Evolutionary conservation across 2,329 filamentous ascomycete species (phyloP).

Genomic region (Cladosporium sp.): DNA sequence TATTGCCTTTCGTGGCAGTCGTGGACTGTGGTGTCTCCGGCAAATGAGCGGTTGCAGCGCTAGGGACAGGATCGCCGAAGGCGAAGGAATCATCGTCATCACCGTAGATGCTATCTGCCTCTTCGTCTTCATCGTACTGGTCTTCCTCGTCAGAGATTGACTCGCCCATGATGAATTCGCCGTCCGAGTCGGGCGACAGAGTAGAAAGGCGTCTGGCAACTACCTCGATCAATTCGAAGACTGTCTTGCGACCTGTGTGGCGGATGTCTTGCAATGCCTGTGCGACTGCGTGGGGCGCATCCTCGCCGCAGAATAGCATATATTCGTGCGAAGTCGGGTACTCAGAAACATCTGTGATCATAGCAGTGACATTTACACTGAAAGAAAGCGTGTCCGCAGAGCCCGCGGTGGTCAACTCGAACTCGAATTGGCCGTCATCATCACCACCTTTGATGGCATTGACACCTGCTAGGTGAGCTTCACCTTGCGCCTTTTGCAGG

Average conservation of each 20-base stretch:
- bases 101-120: constrained; percentile 28
- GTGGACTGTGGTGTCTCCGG: constrained; percentile 7
- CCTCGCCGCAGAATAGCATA: constrained; percentile 52
- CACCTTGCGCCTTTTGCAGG: constrained; percentile 38
- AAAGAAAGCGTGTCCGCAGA: constrained; percentile 9
- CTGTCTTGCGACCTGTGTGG: constrained; percentile 41
- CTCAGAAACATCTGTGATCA: constrained; percentile 50
- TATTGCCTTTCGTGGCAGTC: not conserved
- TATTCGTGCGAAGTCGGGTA: constrained; percentile 58
- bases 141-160: constrained; percentile 31
- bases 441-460: constrained; percentile 56
- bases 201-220: constrained; percentile 39
- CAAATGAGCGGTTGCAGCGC: not conserved
- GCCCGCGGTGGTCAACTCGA: constrained; percentile 33
- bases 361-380: constrained; percentile 36
- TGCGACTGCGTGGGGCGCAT: constrained; percentile 41
- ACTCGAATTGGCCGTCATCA: constrained; percentile 68
- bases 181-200: constrained; percentile 34
- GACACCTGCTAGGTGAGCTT: constrained; percentile 46
- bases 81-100: constrained; percentile 34
- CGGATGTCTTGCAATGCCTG: constrained; percentile 43
- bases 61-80: constrained; percentile 8
- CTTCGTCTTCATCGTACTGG: constrained; percentile 34
- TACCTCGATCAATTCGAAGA: constrained; percentile 47
- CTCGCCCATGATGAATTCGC: constrained; percentile 40